Evolutionary conservation across 1,284 basidiomycete genomes (phyloP).

Genomic region (Sutorius eximius): DNA sequence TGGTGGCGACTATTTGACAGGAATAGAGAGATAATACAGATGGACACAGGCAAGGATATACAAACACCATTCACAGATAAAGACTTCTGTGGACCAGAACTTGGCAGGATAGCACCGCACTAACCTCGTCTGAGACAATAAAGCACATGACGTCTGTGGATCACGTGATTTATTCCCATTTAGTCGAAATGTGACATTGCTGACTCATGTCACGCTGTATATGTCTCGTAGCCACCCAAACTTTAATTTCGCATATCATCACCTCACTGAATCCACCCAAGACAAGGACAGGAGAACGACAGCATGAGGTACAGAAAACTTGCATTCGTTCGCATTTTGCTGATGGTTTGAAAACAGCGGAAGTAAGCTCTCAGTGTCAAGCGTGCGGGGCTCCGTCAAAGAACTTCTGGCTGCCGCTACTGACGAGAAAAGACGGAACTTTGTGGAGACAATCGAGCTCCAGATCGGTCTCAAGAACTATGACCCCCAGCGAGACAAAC

Average conservation of each 20-base stretch:
- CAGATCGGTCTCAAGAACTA: constrained; percentile 99
- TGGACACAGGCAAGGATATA: constrained; percentile 1
- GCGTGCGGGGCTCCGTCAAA: constrained; percentile 96
- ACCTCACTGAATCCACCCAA: constrained; percentile 15
- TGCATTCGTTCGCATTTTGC: not conserved
- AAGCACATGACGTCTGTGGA: constrained; percentile 7
- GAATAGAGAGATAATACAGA: not conserved
- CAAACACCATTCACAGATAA: constrained; percentile 20
- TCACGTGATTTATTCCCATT: constrained; percentile 16
- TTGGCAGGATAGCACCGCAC: not conserved
- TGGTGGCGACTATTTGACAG: constrained; percentile 1
- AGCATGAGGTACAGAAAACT: constrained; percentile 32
- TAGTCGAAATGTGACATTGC: constrained; percentile 15
- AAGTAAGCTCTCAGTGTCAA: constrained; percentile 92
- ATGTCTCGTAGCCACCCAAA: constrained; percentile 33
- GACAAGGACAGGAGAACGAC: constrained; percentile 15
- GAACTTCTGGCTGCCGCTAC: constrained; percentile 75
- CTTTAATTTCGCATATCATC: constrained; percentile 31
- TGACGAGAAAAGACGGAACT: constrained; percentile 86
- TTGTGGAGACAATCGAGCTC: constrained; percentile 92
- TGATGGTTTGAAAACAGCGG: constrained; percentile 20
- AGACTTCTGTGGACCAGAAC: not conserved
- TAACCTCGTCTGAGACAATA: constrained; percentile 9
- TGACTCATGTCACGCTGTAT: constrained; percentile 38
- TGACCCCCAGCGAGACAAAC: constrained; percentile 93